phyloP scores from a whole-genome alignment of 2,329 filamentous ascomycete species.

The Cladosporium phlei region DNA sequence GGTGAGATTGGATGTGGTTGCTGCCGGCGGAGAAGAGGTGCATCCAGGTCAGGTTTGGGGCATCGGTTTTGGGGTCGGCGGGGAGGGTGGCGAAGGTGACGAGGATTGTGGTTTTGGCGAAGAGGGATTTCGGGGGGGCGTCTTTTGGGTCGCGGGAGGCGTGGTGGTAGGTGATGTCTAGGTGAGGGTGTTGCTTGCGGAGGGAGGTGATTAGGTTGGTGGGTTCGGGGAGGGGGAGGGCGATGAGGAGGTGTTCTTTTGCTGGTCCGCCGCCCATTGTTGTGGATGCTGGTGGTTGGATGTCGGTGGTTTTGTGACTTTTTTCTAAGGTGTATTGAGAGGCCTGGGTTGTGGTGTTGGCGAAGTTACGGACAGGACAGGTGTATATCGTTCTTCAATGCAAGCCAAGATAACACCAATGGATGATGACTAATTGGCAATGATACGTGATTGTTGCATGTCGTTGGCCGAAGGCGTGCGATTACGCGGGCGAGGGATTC shows the following conservation, averaged over 20 bases:
- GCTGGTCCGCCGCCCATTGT: constrained; percentile 35
- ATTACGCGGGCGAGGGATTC: constrained; percentile 1
- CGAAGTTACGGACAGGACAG: too few species aligned
- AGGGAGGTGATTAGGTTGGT: constrained; percentile 35
- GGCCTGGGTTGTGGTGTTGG: too few species aligned
- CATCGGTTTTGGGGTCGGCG: constrained; percentile 26
- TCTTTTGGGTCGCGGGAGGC: constrained; percentile 13
- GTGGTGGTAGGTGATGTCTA: constrained; percentile 42
- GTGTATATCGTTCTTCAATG: too few species aligned
- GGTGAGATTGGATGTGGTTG: constrained; percentile 50
- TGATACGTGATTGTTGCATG: not conserved
- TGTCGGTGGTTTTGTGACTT: not conserved
- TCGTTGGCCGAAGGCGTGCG: constrained; percentile 4
- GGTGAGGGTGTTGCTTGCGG: constrained; percentile 40
- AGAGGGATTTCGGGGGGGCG: constrained; percentile 12
- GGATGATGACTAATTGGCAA: not conserved
- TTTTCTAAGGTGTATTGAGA: too few species aligned
- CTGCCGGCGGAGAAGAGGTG: constrained; percentile 56
- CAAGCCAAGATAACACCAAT: too few species aligned
- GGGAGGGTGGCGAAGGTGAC: constrained; percentile 47
- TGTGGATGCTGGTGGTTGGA: not conserved
- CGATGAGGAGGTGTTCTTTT: constrained; percentile 31
- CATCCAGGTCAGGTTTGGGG: constrained; percentile 45
- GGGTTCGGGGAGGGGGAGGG: constrained; percentile 35
- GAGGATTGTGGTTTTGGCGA: constrained; percentile 37